phyloP scores from a whole-genome alignment of 2,329 filamentous ascomycete species.

The Talaromyces rugulosus region DNA sequence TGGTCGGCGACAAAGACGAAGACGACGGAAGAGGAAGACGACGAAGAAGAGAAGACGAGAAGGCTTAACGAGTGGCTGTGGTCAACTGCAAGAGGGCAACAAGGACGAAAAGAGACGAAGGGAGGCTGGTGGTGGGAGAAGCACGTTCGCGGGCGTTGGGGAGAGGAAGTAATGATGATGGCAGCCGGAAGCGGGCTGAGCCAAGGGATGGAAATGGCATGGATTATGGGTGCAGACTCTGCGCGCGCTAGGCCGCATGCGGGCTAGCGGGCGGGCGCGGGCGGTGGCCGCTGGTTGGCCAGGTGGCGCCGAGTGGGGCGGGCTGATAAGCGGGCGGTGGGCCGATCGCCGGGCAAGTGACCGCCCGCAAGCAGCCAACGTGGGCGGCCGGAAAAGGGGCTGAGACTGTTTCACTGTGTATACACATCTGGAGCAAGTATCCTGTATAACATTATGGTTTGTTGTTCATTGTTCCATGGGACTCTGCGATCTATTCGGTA shows the following conservation, averaged over 20 bases:
- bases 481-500: too few species aligned
- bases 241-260: not conserved
- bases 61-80: conserved; percentile 14
- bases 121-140: conserved; percentile 2
- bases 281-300: not conserved
- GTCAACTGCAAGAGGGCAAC: conserved; percentile 19
- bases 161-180: conserved; percentile 13
- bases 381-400: conserved; percentile 3
- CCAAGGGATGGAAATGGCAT: conserved; percentile 10
- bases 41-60: not conserved
- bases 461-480: not conserved
- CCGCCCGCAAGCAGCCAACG: conserved; percentile 9
- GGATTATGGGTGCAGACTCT: conserved; percentile 4
- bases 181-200: conserved; percentile 14
- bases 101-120: conserved; percentile 16
- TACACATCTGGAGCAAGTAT: too few species aligned
- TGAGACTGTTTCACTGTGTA: not conserved
- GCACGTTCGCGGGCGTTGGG: conserved; percentile 12
- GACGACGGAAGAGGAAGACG: not conserved
- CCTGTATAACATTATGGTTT: not conserved
- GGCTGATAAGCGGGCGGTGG: not conserved
- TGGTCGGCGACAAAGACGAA: not conserved
- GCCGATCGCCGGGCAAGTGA: not conserved
- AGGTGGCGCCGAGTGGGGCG: not conserved
- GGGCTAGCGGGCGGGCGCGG: not conserved